A percentile compares a stretch with the other conserved stretches of the same genome.
phyloP scores from a whole-genome alignment of 176 grass and related monocot genomes.

The Oryza meyeriana region DNA sequence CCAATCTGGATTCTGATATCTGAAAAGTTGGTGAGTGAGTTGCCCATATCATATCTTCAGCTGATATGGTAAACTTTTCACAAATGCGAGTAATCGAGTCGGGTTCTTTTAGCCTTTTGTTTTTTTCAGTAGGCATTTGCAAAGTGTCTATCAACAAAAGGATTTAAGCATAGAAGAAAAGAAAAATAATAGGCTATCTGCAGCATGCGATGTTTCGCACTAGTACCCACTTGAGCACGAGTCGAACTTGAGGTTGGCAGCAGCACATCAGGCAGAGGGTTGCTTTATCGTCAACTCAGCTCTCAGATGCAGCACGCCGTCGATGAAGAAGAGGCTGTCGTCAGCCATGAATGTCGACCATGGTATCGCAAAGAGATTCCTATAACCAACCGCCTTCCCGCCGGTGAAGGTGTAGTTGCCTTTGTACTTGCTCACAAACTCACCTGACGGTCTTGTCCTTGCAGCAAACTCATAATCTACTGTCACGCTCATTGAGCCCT shows the following conservation, averaged over 20 bases:
- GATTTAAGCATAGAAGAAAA: neutral
- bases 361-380: slow-evolving; percentile 73
- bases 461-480: slow-evolving; percentile 79
- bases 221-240: neutral
- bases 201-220: neutral
- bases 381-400: slow-evolving; percentile 73
- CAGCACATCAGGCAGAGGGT: slow-evolving; percentile 18
- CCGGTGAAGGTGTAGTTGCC: slow-evolving; percentile 88
- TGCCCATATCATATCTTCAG: neutral
- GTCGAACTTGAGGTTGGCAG: neutral
- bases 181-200: slow-evolving; percentile 29
- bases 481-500: slow-evolving; percentile 71
- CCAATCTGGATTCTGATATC: neutral
- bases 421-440: slow-evolving; percentile 76
- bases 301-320: slow-evolving; percentile 72
- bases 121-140: slow-evolving; percentile 30
- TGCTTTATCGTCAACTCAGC: slow-evolving; percentile 79
- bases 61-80: slow-evolving; percentile 13
- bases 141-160: slow-evolving; percentile 50
- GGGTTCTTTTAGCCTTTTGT: slow-evolving; percentile 6
- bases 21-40: neutral
- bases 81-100: neutral
- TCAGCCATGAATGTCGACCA: slow-evolving; percentile 71
- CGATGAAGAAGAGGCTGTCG: slow-evolving; percentile 75
- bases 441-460: slow-evolving; percentile 42